These are phyloP conservation scores for Fraxinus quadrangulata DNA, from an alignment of 257 asterid genomes.

Conservation along the genomic window DNA sequence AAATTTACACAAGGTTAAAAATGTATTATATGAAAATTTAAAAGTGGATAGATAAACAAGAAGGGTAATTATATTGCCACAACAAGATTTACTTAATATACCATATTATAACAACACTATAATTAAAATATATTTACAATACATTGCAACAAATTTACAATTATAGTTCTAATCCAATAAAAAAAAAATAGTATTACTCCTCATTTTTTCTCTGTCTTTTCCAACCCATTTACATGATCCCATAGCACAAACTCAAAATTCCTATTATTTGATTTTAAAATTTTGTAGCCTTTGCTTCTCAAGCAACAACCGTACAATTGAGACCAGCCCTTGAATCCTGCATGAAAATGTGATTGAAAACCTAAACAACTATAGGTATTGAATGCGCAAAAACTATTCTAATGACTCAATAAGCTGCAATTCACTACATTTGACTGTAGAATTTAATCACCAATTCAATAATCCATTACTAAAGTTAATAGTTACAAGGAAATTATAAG, in stretches of 20 bases:
- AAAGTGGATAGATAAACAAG: no score
- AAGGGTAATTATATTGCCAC: no score
- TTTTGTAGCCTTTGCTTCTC: conserved; percentile 27
- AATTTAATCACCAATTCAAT: background rate
- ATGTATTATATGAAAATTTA: no score
- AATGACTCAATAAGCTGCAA: conserved; percentile 14
- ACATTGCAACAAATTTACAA: no score
- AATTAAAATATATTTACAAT: no score
- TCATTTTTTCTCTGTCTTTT: no score
- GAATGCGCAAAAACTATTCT: background rate
- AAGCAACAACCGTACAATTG: conserved; percentile 34
- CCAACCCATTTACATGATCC: conserved; percentile 30
- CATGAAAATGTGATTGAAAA: conserved; percentile 1
- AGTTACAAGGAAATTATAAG: background rate
- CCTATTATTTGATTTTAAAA: conserved; percentile 28
- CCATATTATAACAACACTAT: no score
- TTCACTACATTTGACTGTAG: background rate
- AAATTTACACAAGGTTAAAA: no score
- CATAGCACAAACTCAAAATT: conserved; percentile 41
- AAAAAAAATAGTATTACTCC: no score
- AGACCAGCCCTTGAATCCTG: conserved; percentile 36
- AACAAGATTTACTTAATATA: no score
- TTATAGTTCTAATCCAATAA: no score
- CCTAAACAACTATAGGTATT: conserved; percentile 8
- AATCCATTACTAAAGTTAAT: background rate